phyloP scores from a whole-genome alignment of 2,329 filamentous ascomycete genomes.

The Westerdykella aurantiaca region DNA sequence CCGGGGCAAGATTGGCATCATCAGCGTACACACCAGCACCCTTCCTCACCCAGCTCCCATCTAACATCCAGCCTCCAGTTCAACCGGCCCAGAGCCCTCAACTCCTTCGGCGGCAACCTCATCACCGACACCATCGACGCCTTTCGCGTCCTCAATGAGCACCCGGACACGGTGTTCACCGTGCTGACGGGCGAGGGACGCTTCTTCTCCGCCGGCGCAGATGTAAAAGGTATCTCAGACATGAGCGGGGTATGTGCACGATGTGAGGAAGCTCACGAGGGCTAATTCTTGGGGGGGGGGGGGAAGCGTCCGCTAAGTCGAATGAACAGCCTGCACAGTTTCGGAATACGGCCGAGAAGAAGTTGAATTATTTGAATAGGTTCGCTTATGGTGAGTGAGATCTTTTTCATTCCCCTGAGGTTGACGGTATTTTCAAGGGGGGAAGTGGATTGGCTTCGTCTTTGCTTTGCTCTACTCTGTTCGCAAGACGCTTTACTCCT shows the following conservation, averaged over 20 bases:
- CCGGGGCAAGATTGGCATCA: constrained; percentile 42
- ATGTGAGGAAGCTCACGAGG: background rate
- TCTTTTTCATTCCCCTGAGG: background rate
- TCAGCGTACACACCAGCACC: constrained; percentile 34
- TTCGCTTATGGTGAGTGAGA: constrained; percentile 27
- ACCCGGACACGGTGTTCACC: constrained; percentile 48
- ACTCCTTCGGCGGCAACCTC: constrained; percentile 45
- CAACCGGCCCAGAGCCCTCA: constrained; percentile 46
- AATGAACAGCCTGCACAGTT: constrained; percentile 9
- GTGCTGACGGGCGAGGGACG: constrained; percentile 48
- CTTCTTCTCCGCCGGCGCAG: constrained; percentile 48
- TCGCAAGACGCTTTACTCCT: background rate
- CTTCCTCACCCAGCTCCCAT: background rate
- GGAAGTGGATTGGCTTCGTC: too few species aligned
- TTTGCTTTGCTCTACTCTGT: too few species aligned
- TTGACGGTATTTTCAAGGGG: background rate
- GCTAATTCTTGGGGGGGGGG: background rate
- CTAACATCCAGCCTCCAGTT: constrained; percentile 27
- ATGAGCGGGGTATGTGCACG: constrained; percentile 9
- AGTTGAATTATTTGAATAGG: constrained; percentile 20
- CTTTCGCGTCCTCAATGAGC: constrained; percentile 41
- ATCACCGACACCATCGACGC: constrained; percentile 41
- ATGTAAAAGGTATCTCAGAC: constrained; percentile 37
- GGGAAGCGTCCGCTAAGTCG: constrained; percentile 7
- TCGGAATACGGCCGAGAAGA: constrained; percentile 31